phyloP scores from a whole-genome alignment of 2,329 filamentous ascomycete genomes.

The Byssothecium circinans region DNA sequence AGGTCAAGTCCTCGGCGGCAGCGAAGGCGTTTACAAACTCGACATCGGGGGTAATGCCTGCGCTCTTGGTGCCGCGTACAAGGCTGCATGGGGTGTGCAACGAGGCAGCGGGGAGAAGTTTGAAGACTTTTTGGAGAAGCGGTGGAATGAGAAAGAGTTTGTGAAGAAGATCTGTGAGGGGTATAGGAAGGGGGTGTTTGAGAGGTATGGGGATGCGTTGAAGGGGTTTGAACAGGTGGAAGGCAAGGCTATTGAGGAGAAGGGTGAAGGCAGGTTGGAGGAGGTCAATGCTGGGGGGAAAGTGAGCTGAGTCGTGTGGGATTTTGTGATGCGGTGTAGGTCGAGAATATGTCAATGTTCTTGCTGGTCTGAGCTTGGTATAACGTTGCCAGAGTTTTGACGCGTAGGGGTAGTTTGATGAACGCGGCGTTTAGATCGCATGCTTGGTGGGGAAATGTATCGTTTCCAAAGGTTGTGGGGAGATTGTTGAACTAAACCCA shows the following conservation, averaged over 20 bases:
- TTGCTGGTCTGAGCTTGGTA: too few relatives aligned
- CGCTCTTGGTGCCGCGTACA: conserved; percentile 90
- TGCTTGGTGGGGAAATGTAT: too few relatives aligned
- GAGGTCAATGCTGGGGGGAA: conserved; percentile 12
- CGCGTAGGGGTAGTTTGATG: too few relatives aligned
- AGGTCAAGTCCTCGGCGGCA: conserved; percentile 84
- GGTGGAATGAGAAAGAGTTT: conserved; percentile 85
- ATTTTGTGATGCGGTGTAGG: too few relatives aligned
- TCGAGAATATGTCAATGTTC: too few relatives aligned
- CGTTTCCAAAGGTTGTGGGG: too few relatives aligned
- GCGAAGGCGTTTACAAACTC: conserved; percentile 87
- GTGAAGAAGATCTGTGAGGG: conserved; percentile 82
- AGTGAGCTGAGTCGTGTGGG: conserved; percentile 1
- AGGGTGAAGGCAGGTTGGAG: conserved; percentile 20
- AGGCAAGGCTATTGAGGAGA: conserved; percentile 58
- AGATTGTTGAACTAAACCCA: too few relatives aligned
- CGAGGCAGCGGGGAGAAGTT: conserved; percentile 69
- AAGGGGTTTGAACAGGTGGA: conserved; percentile 79
- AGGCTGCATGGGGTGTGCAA: conserved; percentile 91
- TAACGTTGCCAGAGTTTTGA: too few relatives aligned
- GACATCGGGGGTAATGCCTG: conserved; percentile 96
- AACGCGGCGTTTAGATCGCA: too few relatives aligned
- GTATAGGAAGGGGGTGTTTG: conserved; percentile 73
- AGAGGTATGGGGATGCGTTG: conserved; percentile 75
- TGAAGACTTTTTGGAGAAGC: conserved; percentile 78